Evolutionary conservation across 768 basidiomycete genomes (phyloP).

Genomic region (Terana coerulea): DNA sequence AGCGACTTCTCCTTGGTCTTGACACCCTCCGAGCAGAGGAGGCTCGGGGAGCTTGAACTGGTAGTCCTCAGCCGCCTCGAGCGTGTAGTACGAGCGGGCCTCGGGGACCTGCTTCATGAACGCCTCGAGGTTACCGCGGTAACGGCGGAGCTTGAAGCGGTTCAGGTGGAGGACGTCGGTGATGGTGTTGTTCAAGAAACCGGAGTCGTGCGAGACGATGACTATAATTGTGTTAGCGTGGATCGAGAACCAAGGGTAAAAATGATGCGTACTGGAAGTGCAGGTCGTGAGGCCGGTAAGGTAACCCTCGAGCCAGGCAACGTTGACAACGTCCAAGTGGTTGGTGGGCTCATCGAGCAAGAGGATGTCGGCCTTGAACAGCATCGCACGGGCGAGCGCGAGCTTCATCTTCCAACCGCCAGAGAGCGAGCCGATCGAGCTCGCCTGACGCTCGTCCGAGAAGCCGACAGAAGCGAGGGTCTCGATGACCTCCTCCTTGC

Average conservation of each 20-base stretch:
- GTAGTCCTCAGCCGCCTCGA: conserved; percentile 95
- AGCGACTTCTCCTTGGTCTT: conserved; percentile 99
- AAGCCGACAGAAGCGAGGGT: conserved; percentile 92
- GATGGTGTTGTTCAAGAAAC: conserved; percentile 97
- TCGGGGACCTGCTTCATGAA: conserved; percentile 95
- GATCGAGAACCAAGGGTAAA: conserved; percentile 4
- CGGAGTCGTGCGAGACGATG: conserved; percentile 97
- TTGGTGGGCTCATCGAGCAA: conserved; percentile 96
- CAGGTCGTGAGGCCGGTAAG: conserved; percentile 82
- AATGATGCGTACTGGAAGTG: conserved; percentile 71
- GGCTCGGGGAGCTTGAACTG: conserved; percentile 97
- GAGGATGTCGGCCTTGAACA: conserved; percentile 97
- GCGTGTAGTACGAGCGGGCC: conserved; percentile 96
- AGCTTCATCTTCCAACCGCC: conserved; percentile 99
- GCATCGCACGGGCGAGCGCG: conserved; percentile 92
- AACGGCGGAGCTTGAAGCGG: conserved; percentile 96
- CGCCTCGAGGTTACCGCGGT: conserved; percentile 91
- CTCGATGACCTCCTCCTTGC: conserved; percentile 65
- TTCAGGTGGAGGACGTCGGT: conserved; percentile 97
- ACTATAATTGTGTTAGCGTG: conserved; percentile 39
- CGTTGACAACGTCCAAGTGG: conserved; percentile 95
- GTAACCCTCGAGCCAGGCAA: conserved; percentile 96
- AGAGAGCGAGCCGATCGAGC: conserved; percentile 85
- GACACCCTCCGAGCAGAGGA: conserved; percentile 96
- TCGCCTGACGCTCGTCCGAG: conserved; percentile 78